Evolutionary conservation across 768 basidiomycete species (phyloP), one percentile per base, ranked within the genome.

Genomic region (Russula olivacea): DNA sequence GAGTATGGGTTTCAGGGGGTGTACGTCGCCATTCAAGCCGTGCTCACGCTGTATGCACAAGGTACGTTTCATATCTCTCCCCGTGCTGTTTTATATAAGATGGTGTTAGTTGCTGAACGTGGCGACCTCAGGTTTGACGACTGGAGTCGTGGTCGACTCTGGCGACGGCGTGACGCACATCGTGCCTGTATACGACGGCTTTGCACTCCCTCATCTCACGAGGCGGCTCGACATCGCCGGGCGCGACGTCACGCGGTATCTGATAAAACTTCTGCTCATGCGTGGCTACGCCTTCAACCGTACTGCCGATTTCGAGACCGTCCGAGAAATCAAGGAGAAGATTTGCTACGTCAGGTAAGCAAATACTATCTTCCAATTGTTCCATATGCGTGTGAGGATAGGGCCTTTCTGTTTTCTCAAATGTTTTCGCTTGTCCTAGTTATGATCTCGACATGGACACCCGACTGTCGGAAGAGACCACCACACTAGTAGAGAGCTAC

Each of bases 211-310:
- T 1, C 97, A 98, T 74, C 80, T 98, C 50, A 98, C 93, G 2
- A 84, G 89, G 43, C 88, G 97, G 65, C 80, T 99, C 63, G 97
- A 99, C 72, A 98, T 99, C 69, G 97, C 97, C 58, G 97, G 97
- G 21, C 86, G 97, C 67, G 97, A 99, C 73, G 97, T 99, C 52
- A 99, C 97, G 51, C 86, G 94, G 70, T 99, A 99, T 76, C 80
- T 99, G 75, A 99, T 99, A 83, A 99, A 98, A 77, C 82, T 99
- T n/a, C 80, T 99, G 38, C 84, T 98, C 69, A 98, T 98, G 95
- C 87, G 96, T n/a, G 97, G 97, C n/a, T 98, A 99, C 74, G 97
- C 97, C 1, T 98, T 99, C 83, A 98, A 99, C 77, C 86, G 97
- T 45, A 99, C 97, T 3, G 97, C 97, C 30, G 97, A 99, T 77